phyloP scores from a whole-genome alignment of 345 rosid species.

The Hirschfeldia incana region DNA sequence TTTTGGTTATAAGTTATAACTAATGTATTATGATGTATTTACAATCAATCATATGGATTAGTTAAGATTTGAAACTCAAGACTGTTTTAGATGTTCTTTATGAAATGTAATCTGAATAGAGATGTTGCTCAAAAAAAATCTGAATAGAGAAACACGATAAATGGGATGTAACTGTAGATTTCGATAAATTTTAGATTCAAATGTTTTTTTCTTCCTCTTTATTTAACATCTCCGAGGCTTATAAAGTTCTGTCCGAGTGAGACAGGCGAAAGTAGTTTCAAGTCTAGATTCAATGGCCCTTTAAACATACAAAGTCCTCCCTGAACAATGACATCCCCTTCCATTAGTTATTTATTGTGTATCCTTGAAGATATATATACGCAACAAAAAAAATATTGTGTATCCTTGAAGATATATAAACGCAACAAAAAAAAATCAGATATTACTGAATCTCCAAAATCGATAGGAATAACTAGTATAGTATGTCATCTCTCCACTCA shows the following conservation, averaged over 20 bases:
- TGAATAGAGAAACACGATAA: background rate
- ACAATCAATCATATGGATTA: background rate
- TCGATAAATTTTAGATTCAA: background rate
- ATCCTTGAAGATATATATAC: background rate
- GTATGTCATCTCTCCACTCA: background rate
- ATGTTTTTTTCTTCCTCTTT: background rate
- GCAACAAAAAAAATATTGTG: background rate
- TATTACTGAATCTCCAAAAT: slow-evolving; percentile 8
- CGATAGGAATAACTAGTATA: background rate
- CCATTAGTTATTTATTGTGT: background rate
- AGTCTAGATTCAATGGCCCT: slow-evolving; percentile 39
- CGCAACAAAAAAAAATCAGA: background rate
- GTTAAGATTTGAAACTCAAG: background rate
- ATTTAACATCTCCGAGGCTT: background rate
- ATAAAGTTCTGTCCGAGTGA: slow-evolving; percentile 20
- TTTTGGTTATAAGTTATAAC: background rate
- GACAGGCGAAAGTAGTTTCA: slow-evolving; percentile 28
- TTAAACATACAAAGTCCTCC: slow-evolving; percentile 33
- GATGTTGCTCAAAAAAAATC: background rate
- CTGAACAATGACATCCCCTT: slow-evolving; percentile 32
- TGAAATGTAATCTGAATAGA: background rate
- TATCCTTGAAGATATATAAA: background rate
- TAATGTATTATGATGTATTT: background rate
- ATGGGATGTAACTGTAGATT: background rate
- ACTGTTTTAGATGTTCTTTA: background rate